These are phyloP conservation scores for Podospora conica DNA, from an alignment of 495 filamentous ascomycete genomes.

Conservation along the genomic window DNA sequence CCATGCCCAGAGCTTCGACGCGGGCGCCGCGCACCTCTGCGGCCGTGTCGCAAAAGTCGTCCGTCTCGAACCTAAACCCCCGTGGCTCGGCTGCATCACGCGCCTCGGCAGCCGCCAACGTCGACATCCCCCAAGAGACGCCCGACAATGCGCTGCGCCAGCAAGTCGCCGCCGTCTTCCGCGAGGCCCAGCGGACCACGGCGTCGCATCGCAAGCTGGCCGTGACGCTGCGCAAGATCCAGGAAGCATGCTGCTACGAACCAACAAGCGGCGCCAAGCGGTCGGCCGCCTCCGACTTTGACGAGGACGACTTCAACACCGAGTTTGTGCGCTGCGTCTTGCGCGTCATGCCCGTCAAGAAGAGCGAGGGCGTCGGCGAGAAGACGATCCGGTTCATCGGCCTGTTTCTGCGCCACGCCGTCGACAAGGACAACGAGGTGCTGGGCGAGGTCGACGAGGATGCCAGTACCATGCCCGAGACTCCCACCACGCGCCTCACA, in stretches of 20 bases:
- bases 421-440: slow-evolving; percentile 68
- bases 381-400: slow-evolving; percentile 77
- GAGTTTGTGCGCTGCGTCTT: slow-evolving; percentile 79
- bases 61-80: slow-evolving; percentile 45
- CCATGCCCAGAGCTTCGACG: slow-evolving; percentile 33
- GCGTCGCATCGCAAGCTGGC: slow-evolving; percentile 85
- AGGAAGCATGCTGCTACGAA: slow-evolving; percentile 83
- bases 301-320: slow-evolving; percentile 78
- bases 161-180: slow-evolving; percentile 73
- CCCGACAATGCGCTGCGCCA: slow-evolving; percentile 63
- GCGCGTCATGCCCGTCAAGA: slow-evolving; percentile 79
- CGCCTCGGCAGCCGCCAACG: slow-evolving; percentile 53
- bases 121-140: slow-evolving; percentile 67
- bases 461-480: slow-evolving; percentile 63
- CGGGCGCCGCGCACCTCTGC: slow-evolving; percentile 47
- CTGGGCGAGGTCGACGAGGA: slow-evolving; percentile 47
- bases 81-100: slow-evolving; percentile 51
- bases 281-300: slow-evolving; percentile 50
- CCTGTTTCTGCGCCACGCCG: slow-evolving; percentile 72
- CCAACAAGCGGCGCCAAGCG: slow-evolving; percentile 47
- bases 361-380: slow-evolving; percentile 85
- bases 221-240: slow-evolving; percentile 76
- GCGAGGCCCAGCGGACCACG: slow-evolving; percentile 79
- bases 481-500: slow-evolving; percentile 72
- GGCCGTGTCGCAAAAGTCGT: slow-evolving; percentile 52